Percentiles rank a stretch among this genome's conserved stretches.
Conservation (phyloP, 768 basidiomycete species). For the Hypholoma sublateritium region DNA sequence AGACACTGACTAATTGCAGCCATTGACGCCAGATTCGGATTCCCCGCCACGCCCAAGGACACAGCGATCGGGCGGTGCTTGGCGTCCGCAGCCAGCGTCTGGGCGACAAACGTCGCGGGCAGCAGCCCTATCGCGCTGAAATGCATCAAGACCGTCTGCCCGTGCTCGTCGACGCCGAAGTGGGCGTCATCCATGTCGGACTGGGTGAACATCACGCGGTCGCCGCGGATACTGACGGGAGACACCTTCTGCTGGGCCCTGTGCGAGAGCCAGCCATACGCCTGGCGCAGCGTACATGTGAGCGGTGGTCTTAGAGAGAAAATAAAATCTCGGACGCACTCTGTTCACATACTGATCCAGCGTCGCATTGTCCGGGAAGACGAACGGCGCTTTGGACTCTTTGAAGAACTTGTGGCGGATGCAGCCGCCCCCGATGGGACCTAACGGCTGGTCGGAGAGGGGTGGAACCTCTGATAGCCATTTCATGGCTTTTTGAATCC, state of each 20-base stretch:
- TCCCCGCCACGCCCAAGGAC: background rate
- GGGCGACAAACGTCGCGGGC: constrained; percentile 20
- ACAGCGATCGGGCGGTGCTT: background rate
- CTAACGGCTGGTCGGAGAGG: constrained; percentile 17
- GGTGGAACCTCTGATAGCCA: constrained; percentile 23
- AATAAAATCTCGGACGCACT: constrained; percentile 11
- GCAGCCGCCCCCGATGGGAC: constrained; percentile 11
- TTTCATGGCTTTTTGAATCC: constrained; percentile 19
- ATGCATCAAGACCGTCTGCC: constrained; percentile 24
- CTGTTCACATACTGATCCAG: constrained; percentile 11
- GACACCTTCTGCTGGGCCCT: background rate
- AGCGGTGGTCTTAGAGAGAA: constrained; percentile 12
- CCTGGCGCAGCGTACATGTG: constrained; percentile 11
- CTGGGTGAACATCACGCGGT: constrained; percentile 27
- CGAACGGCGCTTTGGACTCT: constrained; percentile 9
- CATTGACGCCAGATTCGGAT: constrained; percentile 5
- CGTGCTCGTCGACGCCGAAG: constrained; percentile 26
- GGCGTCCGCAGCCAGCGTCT: constrained; percentile 1
- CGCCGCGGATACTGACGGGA: constrained; percentile 18
- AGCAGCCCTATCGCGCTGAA: constrained; percentile 24
- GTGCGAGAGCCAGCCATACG: constrained; percentile 3
- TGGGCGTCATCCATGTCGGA: constrained; percentile 27
- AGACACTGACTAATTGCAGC: background rate
- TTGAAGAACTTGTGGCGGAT: constrained; percentile 12
- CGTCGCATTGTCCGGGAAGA: constrained; percentile 3